Evolutionary conservation across 2,329 filamentous ascomycete species (phyloP), one percentile per base, ranked within the genome.

Genomic region (Diaporthe amygdali): DNA sequence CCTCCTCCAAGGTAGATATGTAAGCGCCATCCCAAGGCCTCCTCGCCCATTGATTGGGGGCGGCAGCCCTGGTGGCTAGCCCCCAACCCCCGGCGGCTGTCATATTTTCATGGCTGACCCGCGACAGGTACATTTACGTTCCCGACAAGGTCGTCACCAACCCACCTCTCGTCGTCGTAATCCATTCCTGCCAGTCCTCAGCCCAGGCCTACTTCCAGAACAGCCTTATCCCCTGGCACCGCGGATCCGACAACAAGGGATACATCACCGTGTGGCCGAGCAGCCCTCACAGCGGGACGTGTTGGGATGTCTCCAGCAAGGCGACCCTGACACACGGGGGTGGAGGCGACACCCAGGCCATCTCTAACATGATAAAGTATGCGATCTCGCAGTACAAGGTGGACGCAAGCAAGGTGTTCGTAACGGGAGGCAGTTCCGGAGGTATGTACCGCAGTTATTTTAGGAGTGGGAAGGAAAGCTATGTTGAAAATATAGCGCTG

Each of bases 231-330:
- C 79, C 81, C n/a, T 81, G 79, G 80, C 75, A 74, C 69, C 68
- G 75, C 32, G 80, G 79, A 1, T 78, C 78, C 22, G 79, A 82
- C 70, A 73, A 73, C 52, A 81, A 80, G 72, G 80, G 80, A 0
- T 82, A 80, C 74, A 79, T 82, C 70, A 83, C 85, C 61, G 85
- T 90, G 70, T 90, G 87, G 79, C 87, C 87, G 3, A 81, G 80
- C 69, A 85, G 83, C 10, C 86, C 87, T 0, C 83, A 87, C 73
- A 77, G 76, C n/a, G 86, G 79, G 14, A 79, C 78, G 22, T 90
- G 88, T 78, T 90, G 88, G 88, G 88, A 90, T 73, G 88, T 90
- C 6, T 85, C 84, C 8, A 86, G 83, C n/a, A 79, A 81, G 44
- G 63, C 70, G 10, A 84, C 85, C 0, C 75, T 82, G 41, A 75